Evolutionary conservation across 495 filamentous ascomycete species (phyloP).

Genomic region (Talaromyces wortmannii): DNA sequence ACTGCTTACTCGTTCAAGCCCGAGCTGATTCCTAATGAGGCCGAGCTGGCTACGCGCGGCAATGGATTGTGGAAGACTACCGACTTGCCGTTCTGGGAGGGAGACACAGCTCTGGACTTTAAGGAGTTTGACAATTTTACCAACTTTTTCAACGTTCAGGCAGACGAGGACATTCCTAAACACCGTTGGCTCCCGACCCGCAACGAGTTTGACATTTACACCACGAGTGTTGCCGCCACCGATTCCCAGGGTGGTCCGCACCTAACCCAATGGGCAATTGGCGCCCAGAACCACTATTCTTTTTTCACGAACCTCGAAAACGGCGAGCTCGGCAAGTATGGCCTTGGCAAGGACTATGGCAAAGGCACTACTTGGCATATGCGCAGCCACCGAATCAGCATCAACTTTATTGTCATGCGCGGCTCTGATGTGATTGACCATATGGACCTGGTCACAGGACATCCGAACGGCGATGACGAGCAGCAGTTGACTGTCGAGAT

Average conservation of each 20-base stretch:
- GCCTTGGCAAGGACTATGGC: constrained; percentile 22
- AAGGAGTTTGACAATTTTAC: constrained; percentile 3
- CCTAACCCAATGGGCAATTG: constrained; percentile 38
- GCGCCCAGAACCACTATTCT: constrained; percentile 40
- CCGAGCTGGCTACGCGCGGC: not conserved
- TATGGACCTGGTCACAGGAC: constrained; percentile 4
- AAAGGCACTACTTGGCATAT: constrained; percentile 4
- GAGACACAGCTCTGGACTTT: not conserved
- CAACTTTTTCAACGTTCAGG: constrained; percentile 1
- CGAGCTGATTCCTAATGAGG: constrained; percentile 15
- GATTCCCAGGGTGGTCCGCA: constrained; percentile 20
- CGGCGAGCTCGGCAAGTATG: constrained; percentile 28
- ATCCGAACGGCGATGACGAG: constrained; percentile 4
- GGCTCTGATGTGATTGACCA: constrained; percentile 31
- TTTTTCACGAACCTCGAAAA: constrained; percentile 39
- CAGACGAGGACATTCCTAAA: constrained; percentile 2
- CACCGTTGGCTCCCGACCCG: constrained; percentile 6
- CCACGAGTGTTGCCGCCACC: constrained; percentile 2
- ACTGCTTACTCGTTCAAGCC: constrained; percentile 30
- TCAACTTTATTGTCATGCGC: constrained; percentile 41
- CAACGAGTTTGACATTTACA: constrained; percentile 1
- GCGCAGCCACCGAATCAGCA: constrained; percentile 24
- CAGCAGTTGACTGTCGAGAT: constrained; percentile 6
- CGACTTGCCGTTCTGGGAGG: constrained; percentile 8
- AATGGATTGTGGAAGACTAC: constrained; percentile 11